Evolutionary conservation across 192 early-diverging fungal genomes (phyloP), one percentile per base, ranked within the genome.

Genomic region (Chytriomyces hyalinus): DNA sequence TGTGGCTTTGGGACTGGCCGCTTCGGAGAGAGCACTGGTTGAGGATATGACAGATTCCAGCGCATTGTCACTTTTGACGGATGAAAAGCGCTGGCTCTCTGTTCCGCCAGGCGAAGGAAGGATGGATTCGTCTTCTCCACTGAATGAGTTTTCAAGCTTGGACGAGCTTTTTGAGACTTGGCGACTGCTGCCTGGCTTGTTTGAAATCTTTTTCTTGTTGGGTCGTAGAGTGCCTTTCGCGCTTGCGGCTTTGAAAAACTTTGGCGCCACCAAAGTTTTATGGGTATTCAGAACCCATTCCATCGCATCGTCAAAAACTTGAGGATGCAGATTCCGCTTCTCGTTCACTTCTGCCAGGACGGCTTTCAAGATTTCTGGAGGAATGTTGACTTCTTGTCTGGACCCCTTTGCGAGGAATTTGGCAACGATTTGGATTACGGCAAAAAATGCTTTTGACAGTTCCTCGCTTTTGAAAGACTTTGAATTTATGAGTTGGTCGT

Each of bases 281-380:
- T 78, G 77, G 49, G 63, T 73, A 24, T 22, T 81, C 15, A 72
- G 57, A 24, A 78, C 53, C 45, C 24, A 57, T 48, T 81, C 76
- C 28, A 78, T 9, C 36, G 80, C 76, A 8, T 26, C 70, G 50
- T 78, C 46, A 63, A 81, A 81, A 11, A 81, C 60, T 51, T 81
- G 76, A 8, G 80, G 80, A 62, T 81, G 80, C 17, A 69, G 57
- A 62, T 78, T 78, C 5, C 66, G n/a, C 49, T 67, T 73, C 47
- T 78, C 80, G 45, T 70, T 77, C 11, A 78, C 51, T 36, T 81
- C 67, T 5, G 22, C 11, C 13, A 78, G 36, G 22, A 81, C 24
- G 0, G 22, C 8, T 46, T 78, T 77, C 6, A 60, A 65, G 9
- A 67, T 78, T 13, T 51, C 53, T 13, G 72, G 43, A 20, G 76